phyloP scores from a whole-genome alignment of 2,329 filamentous ascomycete species.

The Monosporascus sp. region DNA sequence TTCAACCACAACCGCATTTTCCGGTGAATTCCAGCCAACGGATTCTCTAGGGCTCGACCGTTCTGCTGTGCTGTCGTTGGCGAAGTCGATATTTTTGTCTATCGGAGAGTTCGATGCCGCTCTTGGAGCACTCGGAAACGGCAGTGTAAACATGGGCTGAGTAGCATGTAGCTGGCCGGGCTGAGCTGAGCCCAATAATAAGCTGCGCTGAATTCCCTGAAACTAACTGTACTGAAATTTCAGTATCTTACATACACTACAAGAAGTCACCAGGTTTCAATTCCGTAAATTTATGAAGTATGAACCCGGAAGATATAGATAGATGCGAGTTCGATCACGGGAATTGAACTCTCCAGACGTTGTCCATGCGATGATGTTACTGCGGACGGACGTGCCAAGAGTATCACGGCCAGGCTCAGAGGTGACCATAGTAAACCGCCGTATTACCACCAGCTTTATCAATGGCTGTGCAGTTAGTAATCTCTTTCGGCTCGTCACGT shows the following conservation, averaged over 20 bases:
- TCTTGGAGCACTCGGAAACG: no score
- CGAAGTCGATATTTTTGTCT: background rate
- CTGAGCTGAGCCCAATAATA: no score
- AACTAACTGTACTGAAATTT: no score
- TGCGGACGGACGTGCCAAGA: background rate
- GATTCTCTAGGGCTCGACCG: background rate
- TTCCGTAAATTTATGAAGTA: background rate
- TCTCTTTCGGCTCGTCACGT: slow-evolving; percentile 12
- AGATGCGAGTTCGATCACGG: background rate
- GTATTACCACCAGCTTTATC: slow-evolving; percentile 1
- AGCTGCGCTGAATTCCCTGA: no score
- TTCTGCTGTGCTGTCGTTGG: background rate
- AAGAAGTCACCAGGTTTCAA: background rate
- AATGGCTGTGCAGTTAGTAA: slow-evolving; percentile 1
- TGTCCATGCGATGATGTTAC: no score
- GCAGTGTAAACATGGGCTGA: no score
- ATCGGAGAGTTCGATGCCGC: no score
- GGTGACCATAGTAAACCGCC: background rate
- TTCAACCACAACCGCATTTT: slow-evolving; percentile 1
- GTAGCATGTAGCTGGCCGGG: no score
- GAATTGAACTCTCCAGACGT: background rate
- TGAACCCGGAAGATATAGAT: background rate
- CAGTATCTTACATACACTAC: no score
- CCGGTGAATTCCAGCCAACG: background rate
- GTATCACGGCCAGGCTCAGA: background rate